Conservation (phyloP, 345 rosid genomes). For the Clarkia xantiana region DNA sequence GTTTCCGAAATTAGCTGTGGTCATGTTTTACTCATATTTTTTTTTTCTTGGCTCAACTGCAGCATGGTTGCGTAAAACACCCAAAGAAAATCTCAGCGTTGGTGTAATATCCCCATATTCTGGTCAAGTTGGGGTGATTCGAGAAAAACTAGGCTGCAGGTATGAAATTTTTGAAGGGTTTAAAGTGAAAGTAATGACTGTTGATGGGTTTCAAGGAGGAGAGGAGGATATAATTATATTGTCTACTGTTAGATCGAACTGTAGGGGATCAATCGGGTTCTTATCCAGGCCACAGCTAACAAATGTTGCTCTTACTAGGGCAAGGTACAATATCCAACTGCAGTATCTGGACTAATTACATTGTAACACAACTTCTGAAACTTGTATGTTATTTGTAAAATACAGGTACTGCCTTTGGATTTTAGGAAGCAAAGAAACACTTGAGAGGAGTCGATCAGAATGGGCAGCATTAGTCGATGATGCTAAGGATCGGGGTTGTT, state of each 20-base stretch:
- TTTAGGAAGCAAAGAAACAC: constrained; percentile 13
- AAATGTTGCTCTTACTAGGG: constrained; percentile 23
- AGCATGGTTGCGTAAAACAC: constrained; percentile 16
- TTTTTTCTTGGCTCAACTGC: constrained; percentile 1
- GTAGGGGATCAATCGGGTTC: constrained; percentile 14
- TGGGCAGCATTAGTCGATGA: constrained; percentile 14
- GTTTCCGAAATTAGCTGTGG: too few species aligned
- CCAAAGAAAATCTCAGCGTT: constrained; percentile 7
- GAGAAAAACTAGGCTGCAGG: constrained; percentile 7
- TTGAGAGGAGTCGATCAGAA: constrained; percentile 6
- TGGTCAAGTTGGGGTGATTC: constrained; percentile 15
- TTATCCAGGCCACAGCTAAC: constrained; percentile 9
- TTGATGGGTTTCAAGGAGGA: constrained; percentile 21
- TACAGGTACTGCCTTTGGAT: constrained; percentile 22
- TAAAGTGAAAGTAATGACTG: constrained; percentile 13
- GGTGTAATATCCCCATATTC: constrained; percentile 18
- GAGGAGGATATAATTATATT: constrained; percentile 19
- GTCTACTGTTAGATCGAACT: constrained; percentile 18
- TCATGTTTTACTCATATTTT: too few species aligned
- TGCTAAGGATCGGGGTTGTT: constrained; percentile 13
- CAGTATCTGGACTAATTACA: too few species aligned
- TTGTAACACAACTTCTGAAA: too few species aligned
- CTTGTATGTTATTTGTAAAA: too few species aligned
- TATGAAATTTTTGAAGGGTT: constrained; percentile 3
- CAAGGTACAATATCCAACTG: constrained; percentile 13